Evolutionary conservation across 108 stramenopile genomes (phyloP), one percentile per base, ranked within the genome.

Genomic region (Cyclostephanos invisitatus): DNA sequence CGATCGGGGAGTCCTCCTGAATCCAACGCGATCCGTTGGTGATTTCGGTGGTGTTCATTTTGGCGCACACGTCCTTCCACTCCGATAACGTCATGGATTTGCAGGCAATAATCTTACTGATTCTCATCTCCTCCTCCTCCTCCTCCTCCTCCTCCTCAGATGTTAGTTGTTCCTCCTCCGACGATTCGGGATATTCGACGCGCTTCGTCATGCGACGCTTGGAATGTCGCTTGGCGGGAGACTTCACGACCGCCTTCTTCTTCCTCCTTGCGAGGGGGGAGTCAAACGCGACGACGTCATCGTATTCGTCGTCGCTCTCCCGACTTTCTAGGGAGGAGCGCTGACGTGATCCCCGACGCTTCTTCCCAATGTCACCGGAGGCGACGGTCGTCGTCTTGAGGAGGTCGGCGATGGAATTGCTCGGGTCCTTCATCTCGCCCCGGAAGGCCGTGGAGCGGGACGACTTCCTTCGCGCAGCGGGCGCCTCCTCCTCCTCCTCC

Each of bases 41-140:
- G 64, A 96, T 86, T 68, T 94, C 91, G 17, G 86, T 81, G 14
- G 96, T 90, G 77, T 91, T 91, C 74, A 93, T 93, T 2, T 29
- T 61, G 0, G 49, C 46, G 53, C 87, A 86, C 20, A 87, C 75
- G 47, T 83, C 80, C 17, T 73, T 73, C 96, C 96, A 96, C 44
- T 77, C 81, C 21, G 42, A 37, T 6, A 72, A 55, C 1, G 90
- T 81, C 68, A 86, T 77, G 27, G 85, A 74, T 4, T 75, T 68
- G 42, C 69, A 58, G 14, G 90, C 93, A 20, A 96, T 75, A 27
- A 96, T 90, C 18, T 89, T 81, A 36, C 85, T 86, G 44, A 94
- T 83, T 67, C 84, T 89, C 24, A 91, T 68, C 37, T 81, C 78
- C 40, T 89, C 86, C 20, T 85, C 85, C 40, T 89, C 88, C 15